Base-by-base conservation (phyloP, 208 protist genomes). In the Trypanosoma congolense region DNA sequence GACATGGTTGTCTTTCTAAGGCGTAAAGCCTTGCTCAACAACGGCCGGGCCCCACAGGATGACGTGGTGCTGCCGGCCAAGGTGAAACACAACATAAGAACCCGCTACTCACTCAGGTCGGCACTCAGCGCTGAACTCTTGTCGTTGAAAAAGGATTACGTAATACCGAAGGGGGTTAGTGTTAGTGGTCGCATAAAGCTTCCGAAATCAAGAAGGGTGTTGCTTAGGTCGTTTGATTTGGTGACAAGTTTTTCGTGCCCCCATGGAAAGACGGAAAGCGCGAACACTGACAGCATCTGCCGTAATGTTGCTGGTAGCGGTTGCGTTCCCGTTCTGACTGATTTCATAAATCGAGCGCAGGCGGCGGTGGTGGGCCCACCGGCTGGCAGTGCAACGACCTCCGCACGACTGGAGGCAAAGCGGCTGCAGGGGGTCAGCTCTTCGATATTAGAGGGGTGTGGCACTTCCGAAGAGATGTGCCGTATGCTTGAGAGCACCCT, bases 91-190 rank as follows among this genome's bases (percentile, higher is more conserved):
- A 87, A 83, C 63, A 77, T 86, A 53, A 50, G 10, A 18, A 42
- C 43, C 4, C 80, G 77, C 29, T 92, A 92, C 63, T 83, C 83
- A 1, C 55, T 92, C 10, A 67, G 84, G 30, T 73, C 77, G 9
- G 77, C 83, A 2, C 50, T 92, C 10, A 68, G 75, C 3, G 73
- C 83, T 10, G 83, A 91, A 66, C 40, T 87, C 22, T 9, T 46
- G 42, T 8, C 19, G 30, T 26, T 42, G 55, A 14, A 10, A 25
- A 12, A 16, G 26, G 4, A n/a, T n/a, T n/a, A n/a, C n/a, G n/a
- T n/a, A n/a, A n/a, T n/a, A n/a, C n/a, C n/a, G 3, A 3, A 47
- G 22, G 31, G 26, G 3, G 4, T 25, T 12, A 40, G 14, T 25
- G 3, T 18, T n/a, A n/a, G 25, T 16, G 19, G 8, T 26, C 5